Evolutionary conservation across 2,329 filamentous ascomycete genomes (phyloP), one percentile per base, ranked within the genome.

Genomic region (Cladosporium sp.): DNA sequence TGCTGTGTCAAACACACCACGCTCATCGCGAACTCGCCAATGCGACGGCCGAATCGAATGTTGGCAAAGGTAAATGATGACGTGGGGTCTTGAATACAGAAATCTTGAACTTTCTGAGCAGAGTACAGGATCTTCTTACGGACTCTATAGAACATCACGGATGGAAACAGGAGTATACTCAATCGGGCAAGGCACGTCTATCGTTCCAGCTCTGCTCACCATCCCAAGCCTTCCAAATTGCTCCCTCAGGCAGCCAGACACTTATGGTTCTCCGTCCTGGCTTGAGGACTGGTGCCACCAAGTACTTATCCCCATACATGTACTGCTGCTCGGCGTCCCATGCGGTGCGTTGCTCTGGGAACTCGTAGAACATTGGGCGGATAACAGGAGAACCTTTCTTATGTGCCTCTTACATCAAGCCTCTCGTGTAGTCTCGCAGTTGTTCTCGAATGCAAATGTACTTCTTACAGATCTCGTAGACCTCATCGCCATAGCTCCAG

Each of bases 281-380:
- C n/a, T 79, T 71, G 63, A 89, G 70, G 0, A 90, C 80, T 0
- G 87, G 87, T 13, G 80, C 83, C 10, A 84, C 81, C 16, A 90
- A 76, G 70, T 88, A 89, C 71, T 82, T 84, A 16, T 76, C 71
- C 0, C 88, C 88, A 70, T 84, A 90, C 82, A 90, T 85, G 71
- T 89, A 90, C 77, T 89, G 83, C 43, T 82, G 81, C 62, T 86
- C 84, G 3, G 88, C 72, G 5, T 82, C 79, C 88, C 88, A 90
- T 18, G 80, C 78, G 64, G 71, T 74, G 16, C 74, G 56, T 65
- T 90, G 87, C 0, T 76, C 66, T 0, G 87, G 87, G 66, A 89
- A 90, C 66, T 88, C 86, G 67, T 87, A 88, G 71, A 90, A 90
- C 11, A 87, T 71, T 0, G 87, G 79, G 13, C 88, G 76, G 72